These are phyloP conservation scores for Cryoendolithus antarcticus DNA, from an alignment of 2,329 filamentous ascomycete species.

Conservation along the genomic window DNA sequence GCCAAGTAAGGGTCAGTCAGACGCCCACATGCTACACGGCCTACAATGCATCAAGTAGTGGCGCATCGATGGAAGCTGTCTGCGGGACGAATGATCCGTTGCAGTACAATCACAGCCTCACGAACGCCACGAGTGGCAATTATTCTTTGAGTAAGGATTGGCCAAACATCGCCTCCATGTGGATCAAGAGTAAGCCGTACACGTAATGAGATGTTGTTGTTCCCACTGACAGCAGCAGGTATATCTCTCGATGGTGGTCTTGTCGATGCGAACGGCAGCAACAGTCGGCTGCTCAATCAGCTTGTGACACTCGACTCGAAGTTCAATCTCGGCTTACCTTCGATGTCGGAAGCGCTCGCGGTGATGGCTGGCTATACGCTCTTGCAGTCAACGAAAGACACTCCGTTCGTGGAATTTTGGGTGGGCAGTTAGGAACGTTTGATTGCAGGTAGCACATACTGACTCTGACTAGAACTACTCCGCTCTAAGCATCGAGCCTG, in stretches of 20 bases:
- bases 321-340: slow-evolving; percentile 46
- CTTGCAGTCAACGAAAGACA: slow-evolving; percentile 44
- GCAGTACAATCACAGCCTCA: slow-evolving; percentile 40
- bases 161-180: slow-evolving; percentile 31
- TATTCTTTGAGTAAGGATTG: slow-evolving; percentile 27
- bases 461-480: slow-evolving; percentile 19
- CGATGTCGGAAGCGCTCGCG: slow-evolving; percentile 60
- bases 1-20: slow-evolving; percentile 51
- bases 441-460: too few species aligned
- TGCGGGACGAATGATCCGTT: slow-evolving; percentile 45
- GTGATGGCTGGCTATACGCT: slow-evolving; percentile 57
- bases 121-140: slow-evolving; percentile 44
- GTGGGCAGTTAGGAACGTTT: slow-evolving; percentile 4
- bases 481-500: slow-evolving; percentile 22
- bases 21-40: slow-evolving; percentile 55
- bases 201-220: slow-evolving; percentile 9
- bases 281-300: slow-evolving; percentile 32
- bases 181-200: slow-evolving; percentile 20
- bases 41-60: slow-evolving; percentile 34
- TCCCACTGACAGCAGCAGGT: slow-evolving; percentile 4
- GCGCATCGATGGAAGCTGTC: slow-evolving; percentile 46
- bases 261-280: slow-evolving; percentile 31
- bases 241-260: slow-evolving; percentile 33
- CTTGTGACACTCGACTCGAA: slow-evolving; percentile 26
- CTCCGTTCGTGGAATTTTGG: slow-evolving; percentile 46